A percentile compares a stretch with the other conserved stretches of the same genome.
These are phyloP conservation scores for Penicillium glabrum DNA, from an alignment of 2,329 filamentous ascomycete species.

Conservation along the genomic window DNA sequence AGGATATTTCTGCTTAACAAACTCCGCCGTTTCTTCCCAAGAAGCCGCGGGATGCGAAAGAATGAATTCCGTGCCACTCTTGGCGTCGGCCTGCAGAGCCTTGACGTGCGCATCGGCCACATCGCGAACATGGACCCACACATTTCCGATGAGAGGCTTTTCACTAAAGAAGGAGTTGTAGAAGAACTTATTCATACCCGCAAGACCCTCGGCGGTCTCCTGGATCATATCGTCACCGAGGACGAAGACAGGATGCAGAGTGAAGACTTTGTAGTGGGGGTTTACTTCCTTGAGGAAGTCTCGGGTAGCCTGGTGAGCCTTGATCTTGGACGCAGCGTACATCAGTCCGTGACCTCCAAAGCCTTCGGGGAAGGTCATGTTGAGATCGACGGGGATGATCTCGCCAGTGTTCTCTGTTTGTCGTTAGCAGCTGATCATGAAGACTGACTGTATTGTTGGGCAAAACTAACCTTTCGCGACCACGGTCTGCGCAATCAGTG, in stretches of 20 bases:
- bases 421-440: neutral
- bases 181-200: constrained; percentile 8
- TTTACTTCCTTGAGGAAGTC: constrained; percentile 10
- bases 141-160: neutral
- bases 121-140: constrained; percentile 21
- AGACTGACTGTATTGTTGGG: neutral
- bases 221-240: constrained; percentile 17
- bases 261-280: constrained; percentile 11
- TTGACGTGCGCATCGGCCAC: constrained; percentile 22
- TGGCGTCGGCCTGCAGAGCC: constrained; percentile 2
- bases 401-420: constrained; percentile 1
- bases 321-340: constrained; percentile 18
- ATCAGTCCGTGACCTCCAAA: neutral
- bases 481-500: neutral
- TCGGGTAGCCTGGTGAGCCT: constrained; percentile 15
- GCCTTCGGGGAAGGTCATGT: neutral
- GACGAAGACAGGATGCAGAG: constrained; percentile 21
- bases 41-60: constrained; percentile 2
- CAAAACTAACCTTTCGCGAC: neutral
- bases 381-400: constrained; percentile 1
- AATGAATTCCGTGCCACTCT: constrained; percentile 13
- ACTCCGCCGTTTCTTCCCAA: constrained; percentile 13
- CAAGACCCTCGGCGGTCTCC: neutral
- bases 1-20: constrained; percentile 13
- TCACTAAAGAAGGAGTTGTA: constrained; percentile 6